Base-by-base conservation (phyloP, 169 alveolate genomes). In the Perkinsus chesapeaki region DNA sequence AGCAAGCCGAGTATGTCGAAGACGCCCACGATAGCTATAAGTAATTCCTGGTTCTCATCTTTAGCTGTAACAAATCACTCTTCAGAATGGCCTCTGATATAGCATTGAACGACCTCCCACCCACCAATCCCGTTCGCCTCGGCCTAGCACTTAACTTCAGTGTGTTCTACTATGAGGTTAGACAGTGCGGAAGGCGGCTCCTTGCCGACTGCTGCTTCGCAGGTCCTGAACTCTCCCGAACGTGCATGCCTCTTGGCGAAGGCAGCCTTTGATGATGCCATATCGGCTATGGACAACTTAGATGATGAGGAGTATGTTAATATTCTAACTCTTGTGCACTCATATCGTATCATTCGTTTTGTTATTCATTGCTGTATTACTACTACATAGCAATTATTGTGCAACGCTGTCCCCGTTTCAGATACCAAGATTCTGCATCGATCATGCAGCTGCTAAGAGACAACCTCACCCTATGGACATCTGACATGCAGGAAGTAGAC, bases 371-470 rank as follows among this genome's bases (percentile, higher is more conserved):
- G n/a, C n/a, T n/a, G n/a, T n/a, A n/a, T n/a, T n/a, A n/a, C n/a
- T n/a, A n/a, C n/a, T n/a, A n/a, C n/a, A n/a, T n/a, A n/a, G n/a
- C n/a, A n/a, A n/a, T n/a, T n/a, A n/a, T n/a, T n/a, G n/a, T n/a
- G n/a, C n/a, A n/a, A n/a, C n/a, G n/a, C n/a, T n/a, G n/a, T n/a
- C n/a, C n/a, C n/a, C n/a, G n/a, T n/a, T n/a, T n/a, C 93, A 92
- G 97, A 16, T 43, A 43, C 60, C 60, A 43, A 16, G 60, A 96
- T 93, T 94, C 98, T 92, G 95, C 98, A n/a, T 73, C 95, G 39
- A 97, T 97, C 91, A 95, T 98, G 97, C 98, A 98, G 94, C 96
- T 97, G 39, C 94, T 98, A 93, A 97, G 98, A 95, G 98, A 98
- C 91, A 97, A 97, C 95, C 94, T 97, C 39, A 97, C 98, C 91